A percentile compares a stretch with the other conserved stretches of the same genome.
phyloP scores from a whole-genome alignment of 352 stramenopile species.

The Phytophthora foliorum region DNA sequence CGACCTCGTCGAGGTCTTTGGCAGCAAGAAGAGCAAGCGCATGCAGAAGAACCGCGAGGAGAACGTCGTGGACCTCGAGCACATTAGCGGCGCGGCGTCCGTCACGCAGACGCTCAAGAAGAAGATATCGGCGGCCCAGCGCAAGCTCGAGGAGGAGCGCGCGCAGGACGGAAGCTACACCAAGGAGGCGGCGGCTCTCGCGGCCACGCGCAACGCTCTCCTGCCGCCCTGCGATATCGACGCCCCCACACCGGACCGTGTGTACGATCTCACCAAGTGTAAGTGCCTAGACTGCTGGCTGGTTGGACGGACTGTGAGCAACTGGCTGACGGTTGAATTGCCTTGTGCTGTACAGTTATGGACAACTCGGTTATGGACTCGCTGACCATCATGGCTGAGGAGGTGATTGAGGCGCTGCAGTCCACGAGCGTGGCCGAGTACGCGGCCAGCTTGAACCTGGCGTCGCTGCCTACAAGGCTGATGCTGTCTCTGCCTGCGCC shows the following conservation, averaged over 20 bases:
- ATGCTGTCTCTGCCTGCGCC: constrained; percentile 74
- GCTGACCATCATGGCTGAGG: constrained; percentile 78
- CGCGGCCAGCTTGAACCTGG: constrained; percentile 50
- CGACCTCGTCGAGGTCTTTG: constrained; percentile 84
- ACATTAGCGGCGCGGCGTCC: constrained; percentile 78
- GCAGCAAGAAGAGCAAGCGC: constrained; percentile 87
- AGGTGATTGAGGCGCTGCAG: constrained; percentile 72
- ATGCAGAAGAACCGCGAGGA: constrained; percentile 87
- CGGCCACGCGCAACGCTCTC: constrained; percentile 68
- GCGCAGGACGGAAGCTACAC: constrained; percentile 63
- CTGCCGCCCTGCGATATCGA: constrained; percentile 80
- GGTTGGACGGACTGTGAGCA: not conserved
- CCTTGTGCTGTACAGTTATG: constrained; percentile 58
- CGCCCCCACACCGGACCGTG: constrained; percentile 73
- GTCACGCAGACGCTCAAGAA: constrained; percentile 80
- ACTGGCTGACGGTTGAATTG: constrained; percentile 3
- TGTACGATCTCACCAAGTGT: constrained; percentile 89
- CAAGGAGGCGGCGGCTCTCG: constrained; percentile 62
- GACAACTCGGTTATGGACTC: constrained; percentile 76
- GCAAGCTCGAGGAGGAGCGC: constrained; percentile 59
- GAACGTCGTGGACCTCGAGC: constrained; percentile 81
- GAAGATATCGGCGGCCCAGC: constrained; percentile 71
- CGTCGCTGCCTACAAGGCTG: constrained; percentile 67
- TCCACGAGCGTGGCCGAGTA: constrained; percentile 70
- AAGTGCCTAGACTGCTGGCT: constrained; percentile 34